phyloP scores from a whole-genome alignment of 345 rosid genomes.

The Ceriops zippeliana region DNA sequence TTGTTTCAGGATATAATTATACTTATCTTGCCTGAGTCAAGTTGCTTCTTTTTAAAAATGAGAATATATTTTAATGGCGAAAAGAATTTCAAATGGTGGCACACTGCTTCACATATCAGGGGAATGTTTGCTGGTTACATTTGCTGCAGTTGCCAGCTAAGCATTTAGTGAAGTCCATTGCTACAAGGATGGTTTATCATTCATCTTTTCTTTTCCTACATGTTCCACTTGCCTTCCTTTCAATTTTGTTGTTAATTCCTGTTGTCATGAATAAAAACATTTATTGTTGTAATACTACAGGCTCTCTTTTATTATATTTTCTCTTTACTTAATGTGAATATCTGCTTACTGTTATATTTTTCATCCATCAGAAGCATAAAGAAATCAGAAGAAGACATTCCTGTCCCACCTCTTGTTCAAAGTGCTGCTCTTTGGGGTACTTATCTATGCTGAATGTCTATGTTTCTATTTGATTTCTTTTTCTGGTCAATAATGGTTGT shows the following conservation, averaged over 20 bases:
- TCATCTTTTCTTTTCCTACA: no score
- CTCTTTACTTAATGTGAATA: background rate
- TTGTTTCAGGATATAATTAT: no score
- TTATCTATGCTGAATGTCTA: slow-evolving; percentile 1
- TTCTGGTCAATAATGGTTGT: background rate
- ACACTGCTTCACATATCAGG: background rate
- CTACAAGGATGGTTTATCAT: no score
- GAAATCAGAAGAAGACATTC: slow-evolving; percentile 80
- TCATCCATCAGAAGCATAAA: slow-evolving; percentile 50
- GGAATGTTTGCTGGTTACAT: slow-evolving; percentile 1
- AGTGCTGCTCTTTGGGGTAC: slow-evolving; percentile 98
- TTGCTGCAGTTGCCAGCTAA: background rate
- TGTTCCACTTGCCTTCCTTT: no score
- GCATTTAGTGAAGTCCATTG: no score
- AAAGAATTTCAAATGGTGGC: background rate
- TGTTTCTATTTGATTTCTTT: background rate
- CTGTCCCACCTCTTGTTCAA: slow-evolving; percentile 79
- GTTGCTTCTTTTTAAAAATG: no score
- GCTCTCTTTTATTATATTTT: background rate
- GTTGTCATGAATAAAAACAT: no score
- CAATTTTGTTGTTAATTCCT: no score
- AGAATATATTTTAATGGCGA: no score
- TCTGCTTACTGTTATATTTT: slow-evolving; percentile 13
- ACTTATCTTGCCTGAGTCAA: no score
- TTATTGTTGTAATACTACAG: background rate